Evolutionary conservation across 768 basidiomycete genomes (phyloP).

Genomic region (Amanita pseudoporphyria): DNA sequence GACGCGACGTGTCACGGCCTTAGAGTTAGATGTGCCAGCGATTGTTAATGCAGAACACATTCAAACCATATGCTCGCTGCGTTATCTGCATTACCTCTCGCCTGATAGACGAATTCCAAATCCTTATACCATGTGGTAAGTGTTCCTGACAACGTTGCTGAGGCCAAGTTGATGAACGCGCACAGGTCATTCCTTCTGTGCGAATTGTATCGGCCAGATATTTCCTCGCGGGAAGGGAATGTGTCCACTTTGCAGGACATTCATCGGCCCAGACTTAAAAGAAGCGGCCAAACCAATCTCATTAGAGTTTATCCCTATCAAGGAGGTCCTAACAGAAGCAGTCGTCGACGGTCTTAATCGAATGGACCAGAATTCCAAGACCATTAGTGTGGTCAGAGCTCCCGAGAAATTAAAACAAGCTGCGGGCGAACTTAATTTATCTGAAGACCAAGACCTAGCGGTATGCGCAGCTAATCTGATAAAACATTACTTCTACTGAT

Average conservation of each 20-base stretch:
- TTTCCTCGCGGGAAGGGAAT: neutral
- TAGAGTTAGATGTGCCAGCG: neutral
- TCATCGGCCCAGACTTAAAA: neutral
- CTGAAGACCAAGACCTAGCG: conserved; percentile 13
- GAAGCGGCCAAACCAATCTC: neutral
- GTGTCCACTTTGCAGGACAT: conserved; percentile 1
- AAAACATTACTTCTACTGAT: neutral
- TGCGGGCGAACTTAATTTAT: conserved; percentile 14
- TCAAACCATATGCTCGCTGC: neutral
- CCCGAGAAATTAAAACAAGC: conserved; percentile 24
- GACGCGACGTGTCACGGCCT: neutral
- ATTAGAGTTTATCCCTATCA: conserved; percentile 1
- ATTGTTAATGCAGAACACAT: neutral
- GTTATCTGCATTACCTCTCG: neutral
- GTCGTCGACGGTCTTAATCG: conserved; percentile 10
- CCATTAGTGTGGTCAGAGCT: conserved; percentile 27
- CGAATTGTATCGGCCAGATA: neutral
- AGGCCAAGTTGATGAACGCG: neutral
- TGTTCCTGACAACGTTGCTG: neutral
- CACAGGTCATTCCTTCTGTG: neutral
- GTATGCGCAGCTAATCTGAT: conserved; percentile 12
- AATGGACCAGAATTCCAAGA: conserved; percentile 24
- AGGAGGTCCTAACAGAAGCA: neutral
- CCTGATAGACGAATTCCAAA: neutral
- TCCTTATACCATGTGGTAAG: conserved; percentile 2